Evolutionary conservation across 139 green algal genomes (phyloP), one percentile per base, ranked within the genome.

Genomic region (Prasinococcaceae sp.): DNA sequence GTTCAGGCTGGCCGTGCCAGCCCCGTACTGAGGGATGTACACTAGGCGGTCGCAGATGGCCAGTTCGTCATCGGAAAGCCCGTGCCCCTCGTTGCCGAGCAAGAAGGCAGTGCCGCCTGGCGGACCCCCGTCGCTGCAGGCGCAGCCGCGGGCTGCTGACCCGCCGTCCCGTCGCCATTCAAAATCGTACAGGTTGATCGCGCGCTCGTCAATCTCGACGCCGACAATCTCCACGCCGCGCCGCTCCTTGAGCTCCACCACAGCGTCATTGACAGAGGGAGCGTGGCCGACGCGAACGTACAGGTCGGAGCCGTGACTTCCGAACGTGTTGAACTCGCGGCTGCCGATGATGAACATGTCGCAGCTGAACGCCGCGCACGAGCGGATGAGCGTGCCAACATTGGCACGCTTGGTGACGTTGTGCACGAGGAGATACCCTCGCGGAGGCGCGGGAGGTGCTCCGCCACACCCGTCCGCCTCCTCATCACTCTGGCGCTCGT

Each of bases 1-100:
- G 43, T 97, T 97, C n/a, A 97, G 77, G 1, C 77, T 90, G 0
- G 88, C 88, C 1, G 88, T 97, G 8, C 88, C 88, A 0, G 52
- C 6, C 0, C 86, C 86, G 41, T 87, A 72, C 66, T 87, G 78
- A 2, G 79, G 68, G 14, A 95, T 97, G 73, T 97, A 97, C 22
- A 95, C 75, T 55, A 94, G 90, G 4, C 52, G 40, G 47, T 96
- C 86, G 66, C 88, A 97, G 8, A 88, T 35, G 9, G 47, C 50
- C 54, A 88, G 74, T 69, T 96, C 80, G 3, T 64, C 62, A 4
- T 70, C 48, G n/a, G 56, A 81, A 47, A 97, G 43, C 8, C 88
- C 88, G 19, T 80, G 61, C 1, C 88, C 88, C 77, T 64, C 51
- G 20, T 64, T 64, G 30, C 58, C 58, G 42, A 64, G 58, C 17